phyloP scores from a whole-genome alignment of 2,329 filamentous ascomycete species.

The Teratosphaeria gauchensis region DNA sequence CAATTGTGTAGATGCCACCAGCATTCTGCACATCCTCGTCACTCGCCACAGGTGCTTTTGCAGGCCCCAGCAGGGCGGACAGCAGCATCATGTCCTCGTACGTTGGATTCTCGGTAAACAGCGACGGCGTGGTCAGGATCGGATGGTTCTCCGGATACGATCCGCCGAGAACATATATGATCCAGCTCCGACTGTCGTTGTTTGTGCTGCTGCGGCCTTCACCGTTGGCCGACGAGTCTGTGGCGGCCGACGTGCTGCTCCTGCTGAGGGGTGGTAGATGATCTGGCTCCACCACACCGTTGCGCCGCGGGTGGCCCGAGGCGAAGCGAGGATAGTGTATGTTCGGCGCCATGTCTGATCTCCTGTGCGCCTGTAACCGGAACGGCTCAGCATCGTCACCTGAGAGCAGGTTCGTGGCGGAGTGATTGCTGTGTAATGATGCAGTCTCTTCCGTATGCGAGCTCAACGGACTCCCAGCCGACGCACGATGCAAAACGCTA shows the following conservation, averaged over 20 bases:
- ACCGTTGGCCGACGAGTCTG: conserved; percentile 26
- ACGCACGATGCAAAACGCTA: conserved; percentile 19
- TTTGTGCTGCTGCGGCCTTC: conserved; percentile 15
- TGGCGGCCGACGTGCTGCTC: conserved; percentile 17
- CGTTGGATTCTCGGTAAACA: conserved; percentile 61
- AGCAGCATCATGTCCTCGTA: conserved; percentile 65
- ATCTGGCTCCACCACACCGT: conserved; percentile 51
- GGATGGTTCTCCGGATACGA: conserved; percentile 62
- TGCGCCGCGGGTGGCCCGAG: conserved; percentile 51
- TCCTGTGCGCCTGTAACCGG: conserved; percentile 17
- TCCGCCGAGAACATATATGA: conserved; percentile 62
- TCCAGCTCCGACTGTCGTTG: conserved; percentile 53
- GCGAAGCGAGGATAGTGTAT: conserved; percentile 45
- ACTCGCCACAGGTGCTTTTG: conserved; percentile 58
- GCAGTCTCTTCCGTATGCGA: conserved; percentile 25
- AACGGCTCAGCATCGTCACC: conserved; percentile 15
- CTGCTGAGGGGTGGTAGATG: conserved; percentile 42
- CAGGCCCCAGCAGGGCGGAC: conserved; percentile 56
- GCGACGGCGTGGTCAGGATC: conserved; percentile 57
- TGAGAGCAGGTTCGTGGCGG: conserved; percentile 20
- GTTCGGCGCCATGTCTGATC: conserved; percentile 27
- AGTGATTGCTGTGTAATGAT: conserved; percentile 24
- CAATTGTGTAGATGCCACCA: conserved; percentile 50
- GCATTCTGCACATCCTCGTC: conserved; percentile 55
- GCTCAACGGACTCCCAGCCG: conserved; percentile 20